These are phyloP conservation scores for Rhizopus stolonifer DNA, from an alignment of 371 early-diverging fungal genomes.

Conservation along the genomic window DNA sequence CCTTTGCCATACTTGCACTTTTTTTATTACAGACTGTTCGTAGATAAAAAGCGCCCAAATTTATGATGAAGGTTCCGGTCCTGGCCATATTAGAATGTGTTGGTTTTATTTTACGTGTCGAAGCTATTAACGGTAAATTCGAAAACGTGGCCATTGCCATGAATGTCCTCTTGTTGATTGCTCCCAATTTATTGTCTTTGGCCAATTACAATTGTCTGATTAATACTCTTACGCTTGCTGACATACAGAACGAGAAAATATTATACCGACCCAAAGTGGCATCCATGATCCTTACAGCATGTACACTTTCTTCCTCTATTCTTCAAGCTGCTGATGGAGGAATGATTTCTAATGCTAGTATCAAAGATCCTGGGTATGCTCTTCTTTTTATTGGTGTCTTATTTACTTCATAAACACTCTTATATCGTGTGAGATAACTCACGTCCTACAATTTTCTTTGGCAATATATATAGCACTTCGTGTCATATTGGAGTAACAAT, in stretches of 20 bases:
- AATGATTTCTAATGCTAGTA: background rate
- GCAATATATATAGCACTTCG: too few species aligned
- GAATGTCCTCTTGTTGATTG: constrained; percentile 4
- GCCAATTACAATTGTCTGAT: constrained; percentile 5
- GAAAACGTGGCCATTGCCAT: background rate
- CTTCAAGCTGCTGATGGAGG: constrained; percentile 3
- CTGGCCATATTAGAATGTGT: background rate
- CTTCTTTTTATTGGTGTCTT: background rate
- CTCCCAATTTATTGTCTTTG: background rate
- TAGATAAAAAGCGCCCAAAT: background rate
- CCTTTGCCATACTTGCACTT: background rate
- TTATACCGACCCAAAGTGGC: background rate
- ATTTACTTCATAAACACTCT: too few species aligned
- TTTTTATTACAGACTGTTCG: background rate
- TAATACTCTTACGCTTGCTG: background rate
- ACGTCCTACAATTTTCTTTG: too few species aligned
- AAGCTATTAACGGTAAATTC: background rate
- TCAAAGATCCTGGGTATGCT: background rate
- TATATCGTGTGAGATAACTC: too few species aligned
- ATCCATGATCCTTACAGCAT: background rate
- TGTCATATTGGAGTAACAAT: too few species aligned
- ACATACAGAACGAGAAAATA: background rate
- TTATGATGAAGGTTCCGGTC: background rate
- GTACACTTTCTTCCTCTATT: background rate
- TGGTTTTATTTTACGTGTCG: constrained; percentile 3